A percentile compares a stretch with the other conserved stretches of the same genome.
Evolutionary conservation across 129 eudicot genomes (phyloP).

Genomic region (Lonicera japonica): DNA sequence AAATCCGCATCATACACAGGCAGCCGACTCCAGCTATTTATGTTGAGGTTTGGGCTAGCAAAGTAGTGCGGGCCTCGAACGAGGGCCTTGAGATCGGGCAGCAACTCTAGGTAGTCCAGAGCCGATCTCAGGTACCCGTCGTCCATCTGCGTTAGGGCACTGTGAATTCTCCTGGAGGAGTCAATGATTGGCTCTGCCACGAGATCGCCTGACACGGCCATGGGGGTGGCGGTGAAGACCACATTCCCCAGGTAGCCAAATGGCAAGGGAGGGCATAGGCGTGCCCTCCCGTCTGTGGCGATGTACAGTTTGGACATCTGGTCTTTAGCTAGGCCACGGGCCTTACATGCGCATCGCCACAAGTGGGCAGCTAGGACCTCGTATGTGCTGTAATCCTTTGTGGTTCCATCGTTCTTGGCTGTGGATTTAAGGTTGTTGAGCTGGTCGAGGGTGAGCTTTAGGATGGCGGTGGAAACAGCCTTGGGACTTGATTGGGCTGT

Average conservation of each 20-base stretch:
- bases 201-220: slow-evolving; percentile 40
- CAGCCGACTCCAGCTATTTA: slow-evolving; percentile 50
- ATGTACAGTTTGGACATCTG: slow-evolving; percentile 50
- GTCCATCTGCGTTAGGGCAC: slow-evolving; percentile 41
- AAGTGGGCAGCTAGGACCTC: slow-evolving; percentile 53
- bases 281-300: slow-evolving; percentile 52
- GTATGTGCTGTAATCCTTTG: slow-evolving; percentile 32
- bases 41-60: slow-evolving; percentile 57
- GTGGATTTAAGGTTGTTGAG: slow-evolving; percentile 41
- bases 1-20: slow-evolving; percentile 64
- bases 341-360: slow-evolving; percentile 63
- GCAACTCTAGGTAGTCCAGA: slow-evolving; percentile 47
- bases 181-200: slow-evolving; percentile 30
- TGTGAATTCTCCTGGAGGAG: slow-evolving; percentile 41
- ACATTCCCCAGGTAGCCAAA: slow-evolving; percentile 62
- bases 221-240: slow-evolving; percentile 43
- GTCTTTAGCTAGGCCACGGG: slow-evolving; percentile 49
- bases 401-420: slow-evolving; percentile 31
- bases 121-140: slow-evolving; percentile 56
- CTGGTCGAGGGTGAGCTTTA: slow-evolving; percentile 50
- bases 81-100: slow-evolving; percentile 36
- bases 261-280: slow-evolving; percentile 54
- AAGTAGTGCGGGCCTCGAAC: slow-evolving; percentile 47
- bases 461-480: slow-evolving; percentile 30
- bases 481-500: slow-evolving; percentile 16